Evolutionary conservation across 306 rosid genomes (phyloP), one percentile per base, ranked within the genome.

Genomic region (Malus sieversii): DNA sequence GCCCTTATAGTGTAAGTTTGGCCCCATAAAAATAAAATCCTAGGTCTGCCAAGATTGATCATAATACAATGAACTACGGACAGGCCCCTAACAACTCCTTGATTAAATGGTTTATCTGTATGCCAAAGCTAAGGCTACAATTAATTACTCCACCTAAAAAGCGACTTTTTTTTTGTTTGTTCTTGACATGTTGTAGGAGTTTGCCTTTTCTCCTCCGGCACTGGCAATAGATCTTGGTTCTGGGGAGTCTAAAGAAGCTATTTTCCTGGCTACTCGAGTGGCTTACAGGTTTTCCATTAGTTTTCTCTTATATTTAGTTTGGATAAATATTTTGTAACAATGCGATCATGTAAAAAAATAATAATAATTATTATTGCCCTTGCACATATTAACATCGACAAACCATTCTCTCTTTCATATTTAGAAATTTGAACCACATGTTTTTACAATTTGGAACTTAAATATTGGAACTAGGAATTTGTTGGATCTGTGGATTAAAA

Each of bases 141-240:
- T 75, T 19, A 68, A 69, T 66, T 69, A 58, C 77, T 83, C 74
- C 59, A 76, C 78, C 82, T 3, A 10, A 44, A 8, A 27, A 35
- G 51, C 72, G 46, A 44, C 20, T 27, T 71, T 35, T 74, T 52
- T 35, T 35, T 27, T 27, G 29, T 33, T 5, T 74, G 61, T 58
- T 72, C 73, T 29, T 58, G 59, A 32, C 68, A 20, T 73, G 59
- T 9, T 72, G 76, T 42, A 92, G 99, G 99, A 95, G 79, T 92
- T 84, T 82, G 96, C 99, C 73, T 95, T 95, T 86, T 90, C 91
- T 66, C 99, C 99, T 78, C 64, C 97, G 20, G 91, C 97, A 64
- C 92, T 87, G 88, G 88, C 99, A 10, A 89, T 92, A 77, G 99
- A 95, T 78, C 97, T 95, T 82, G 98, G 88, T 70, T 88, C 96